Conservation (phyloP, 192 early-diverging fungal species). For the Coemansia nantahalensis region DNA sequence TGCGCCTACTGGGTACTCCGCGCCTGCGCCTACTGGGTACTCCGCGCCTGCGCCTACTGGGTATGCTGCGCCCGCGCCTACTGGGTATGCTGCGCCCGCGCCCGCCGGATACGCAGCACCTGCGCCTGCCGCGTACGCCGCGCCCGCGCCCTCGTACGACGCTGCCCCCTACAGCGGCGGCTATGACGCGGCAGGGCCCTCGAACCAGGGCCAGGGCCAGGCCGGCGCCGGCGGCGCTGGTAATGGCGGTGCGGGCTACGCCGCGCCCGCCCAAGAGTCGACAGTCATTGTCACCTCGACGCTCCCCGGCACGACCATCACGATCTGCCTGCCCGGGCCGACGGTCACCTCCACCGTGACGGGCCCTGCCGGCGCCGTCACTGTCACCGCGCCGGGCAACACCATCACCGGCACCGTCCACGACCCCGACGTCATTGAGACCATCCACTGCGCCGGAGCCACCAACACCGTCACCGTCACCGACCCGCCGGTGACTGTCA, state of each 20-base stretch:
- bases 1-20: slow-evolving; percentile 3
- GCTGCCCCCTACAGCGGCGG: not conserved
- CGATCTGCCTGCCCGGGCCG: slow-evolving; percentile 22
- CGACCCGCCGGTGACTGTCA: slow-evolving; percentile 22
- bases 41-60: slow-evolving; percentile 12
- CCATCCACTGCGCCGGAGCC: slow-evolving; percentile 32
- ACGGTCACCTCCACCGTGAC: slow-evolving; percentile 24
- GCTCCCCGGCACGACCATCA: slow-evolving; percentile 23
- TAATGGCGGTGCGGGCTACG: too few species aligned
- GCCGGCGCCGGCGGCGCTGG: slow-evolving; percentile 4
- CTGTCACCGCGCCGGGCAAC: slow-evolving; percentile 26
- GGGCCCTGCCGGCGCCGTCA: slow-evolving; percentile 16
- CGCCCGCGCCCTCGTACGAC: slow-evolving; percentile 10
- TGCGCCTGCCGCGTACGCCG: slow-evolving; percentile 13
- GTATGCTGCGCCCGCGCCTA: slow-evolving; percentile 1
- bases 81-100: slow-evolving; percentile 15
- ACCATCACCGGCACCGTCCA: slow-evolving; percentile 30
- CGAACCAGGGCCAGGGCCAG: not conserved
- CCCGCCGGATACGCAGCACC: slow-evolving; percentile 17
- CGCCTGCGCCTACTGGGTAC: slow-evolving; percentile 8
- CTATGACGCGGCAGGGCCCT: slow-evolving; percentile 14
- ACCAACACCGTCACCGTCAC: slow-evolving; percentile 23
- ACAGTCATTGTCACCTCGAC: slow-evolving; percentile 22
- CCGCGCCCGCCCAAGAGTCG: too few species aligned
- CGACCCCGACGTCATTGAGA: slow-evolving; percentile 29